Evolutionary conservation across 768 basidiomycete genomes (phyloP).

Genomic region (Lepiota subincarnata): DNA sequence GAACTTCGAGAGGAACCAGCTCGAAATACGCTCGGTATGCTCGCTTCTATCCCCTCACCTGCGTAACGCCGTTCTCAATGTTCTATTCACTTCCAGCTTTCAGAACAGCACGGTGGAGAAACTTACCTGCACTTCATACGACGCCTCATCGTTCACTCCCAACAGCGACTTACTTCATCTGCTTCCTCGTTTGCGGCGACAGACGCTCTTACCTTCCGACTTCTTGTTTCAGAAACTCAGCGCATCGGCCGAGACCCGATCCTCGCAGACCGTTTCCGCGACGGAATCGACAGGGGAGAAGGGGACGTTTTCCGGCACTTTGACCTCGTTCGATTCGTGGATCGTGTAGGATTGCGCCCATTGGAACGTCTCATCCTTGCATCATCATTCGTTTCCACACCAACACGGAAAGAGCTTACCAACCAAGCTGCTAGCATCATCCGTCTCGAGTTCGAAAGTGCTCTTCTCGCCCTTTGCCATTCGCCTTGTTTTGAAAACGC

Average conservation of each 20-base stretch:
- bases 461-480: constrained; percentile 69
- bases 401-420: constrained; percentile 51
- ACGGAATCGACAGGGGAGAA: constrained; percentile 85
- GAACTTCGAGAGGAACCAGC: constrained; percentile 90
- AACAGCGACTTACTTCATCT: constrained; percentile 59
- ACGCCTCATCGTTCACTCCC: constrained; percentile 87
- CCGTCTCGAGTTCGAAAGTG: constrained; percentile 76
- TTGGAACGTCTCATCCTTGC: constrained; percentile 78
- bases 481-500: constrained; percentile 80
- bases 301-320: constrained; percentile 81
- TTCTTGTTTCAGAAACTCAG: constrained; percentile 84
- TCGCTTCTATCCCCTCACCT: constrained; percentile 13
- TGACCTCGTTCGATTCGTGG: constrained; percentile 77
- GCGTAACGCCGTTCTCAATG: constrained; percentile 4
- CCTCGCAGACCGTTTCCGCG: constrained; percentile 86
- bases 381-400: constrained; percentile 65
- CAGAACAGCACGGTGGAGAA: constrained; percentile 94
- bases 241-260: constrained; percentile 88
- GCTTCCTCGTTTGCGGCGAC: constrained; percentile 70
- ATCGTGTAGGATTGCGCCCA: constrained; percentile 75
- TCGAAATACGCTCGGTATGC: constrained; percentile 92
- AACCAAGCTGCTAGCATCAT: constrained; percentile 67
- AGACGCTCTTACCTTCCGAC: constrained; percentile 73
- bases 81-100: constrained; percentile 55
- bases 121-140: constrained; percentile 98